phyloP scores from a whole-genome alignment of 2,329 filamentous ascomycete species.

The Incumbomyces lentus region DNA sequence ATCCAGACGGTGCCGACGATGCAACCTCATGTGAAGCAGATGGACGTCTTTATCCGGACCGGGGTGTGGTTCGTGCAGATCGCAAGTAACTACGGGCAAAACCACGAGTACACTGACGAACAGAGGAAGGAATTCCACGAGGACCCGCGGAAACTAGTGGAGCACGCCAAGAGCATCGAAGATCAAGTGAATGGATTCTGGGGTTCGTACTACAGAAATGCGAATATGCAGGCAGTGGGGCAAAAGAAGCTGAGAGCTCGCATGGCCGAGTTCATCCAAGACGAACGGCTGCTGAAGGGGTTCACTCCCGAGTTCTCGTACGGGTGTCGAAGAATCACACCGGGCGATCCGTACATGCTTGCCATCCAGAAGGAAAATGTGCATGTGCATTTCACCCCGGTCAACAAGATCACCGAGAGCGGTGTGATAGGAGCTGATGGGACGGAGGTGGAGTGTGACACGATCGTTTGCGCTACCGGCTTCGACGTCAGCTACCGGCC shows the following conservation, averaged over 20 bases:
- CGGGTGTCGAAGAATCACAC: conserved; percentile 38
- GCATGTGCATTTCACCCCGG: conserved; percentile 41
- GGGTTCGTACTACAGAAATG: conserved; percentile 36
- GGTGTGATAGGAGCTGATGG: conserved; percentile 30
- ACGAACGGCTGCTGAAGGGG: conserved; percentile 38
- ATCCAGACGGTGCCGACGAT: conserved; percentile 27
- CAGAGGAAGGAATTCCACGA: conserved; percentile 33
- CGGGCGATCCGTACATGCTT: conserved; percentile 41
- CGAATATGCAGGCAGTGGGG: conserved; percentile 30
- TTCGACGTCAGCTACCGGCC: conserved; percentile 33
- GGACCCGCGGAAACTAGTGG: conserved; percentile 29
- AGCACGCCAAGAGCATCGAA: conserved; percentile 35
- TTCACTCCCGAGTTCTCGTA: conserved; percentile 38
- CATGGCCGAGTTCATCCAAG: conserved; percentile 43
- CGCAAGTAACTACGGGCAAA: conserved; percentile 36
- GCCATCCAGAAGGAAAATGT: conserved; percentile 42
- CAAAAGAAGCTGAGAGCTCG: conserved; percentile 31
- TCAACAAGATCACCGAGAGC: conserved; percentile 35
- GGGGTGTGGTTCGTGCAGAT: conserved; percentile 32
- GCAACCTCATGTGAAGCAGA: conserved; percentile 34
- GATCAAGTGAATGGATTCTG: conserved; percentile 38
- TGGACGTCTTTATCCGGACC: conserved; percentile 36
- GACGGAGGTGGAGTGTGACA: conserved; percentile 25
- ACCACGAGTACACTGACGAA: conserved; percentile 34
- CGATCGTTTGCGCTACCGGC: conserved; percentile 32